Conservation (phyloP, 108 stramenopile species). For the Skeletonema tropicum region DNA sequence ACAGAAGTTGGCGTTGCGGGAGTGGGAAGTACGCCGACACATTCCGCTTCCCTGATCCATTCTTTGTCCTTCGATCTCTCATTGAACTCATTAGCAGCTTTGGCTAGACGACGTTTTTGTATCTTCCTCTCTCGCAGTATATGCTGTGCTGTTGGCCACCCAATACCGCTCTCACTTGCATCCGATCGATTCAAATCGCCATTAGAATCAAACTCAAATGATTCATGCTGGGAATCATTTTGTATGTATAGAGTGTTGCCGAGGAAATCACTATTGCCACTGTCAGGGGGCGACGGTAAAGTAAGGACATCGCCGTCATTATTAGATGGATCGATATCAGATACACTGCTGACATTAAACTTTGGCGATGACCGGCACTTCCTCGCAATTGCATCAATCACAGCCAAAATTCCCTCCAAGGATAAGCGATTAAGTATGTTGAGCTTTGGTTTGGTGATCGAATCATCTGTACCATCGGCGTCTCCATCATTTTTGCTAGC, state of each 20-base stretch:
- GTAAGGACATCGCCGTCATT: background rate
- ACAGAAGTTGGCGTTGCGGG: conserved; percentile 60
- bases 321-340: background rate
- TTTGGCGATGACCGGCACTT: conserved; percentile 39
- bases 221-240: conserved; percentile 13
- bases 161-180: conserved; percentile 31
- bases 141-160: conserved; percentile 45
- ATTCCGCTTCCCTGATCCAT: conserved; percentile 82
- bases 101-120: conserved; percentile 75
- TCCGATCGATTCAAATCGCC: too few relatives aligned
- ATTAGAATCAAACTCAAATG: conserved; percentile 19
- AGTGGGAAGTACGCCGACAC: conserved; percentile 62
- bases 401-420: conserved; percentile 86
- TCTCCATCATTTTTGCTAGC: conserved; percentile 14
- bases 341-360: background rate
- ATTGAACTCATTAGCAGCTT: conserved; percentile 85
- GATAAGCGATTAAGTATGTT: conserved; percentile 86
- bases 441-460: conserved; percentile 28
- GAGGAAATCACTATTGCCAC: conserved; percentile 46
- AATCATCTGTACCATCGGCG: conserved; percentile 10
- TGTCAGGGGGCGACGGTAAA: conserved; percentile 28
- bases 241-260: conserved; percentile 15
- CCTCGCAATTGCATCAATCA: conserved; percentile 86
- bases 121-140: conserved; percentile 81
- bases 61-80: conserved; percentile 59